phyloP scores from a whole-genome alignment of 495 filamentous ascomycete genomes.

The Hypomontagnella submonticulosa region DNA sequence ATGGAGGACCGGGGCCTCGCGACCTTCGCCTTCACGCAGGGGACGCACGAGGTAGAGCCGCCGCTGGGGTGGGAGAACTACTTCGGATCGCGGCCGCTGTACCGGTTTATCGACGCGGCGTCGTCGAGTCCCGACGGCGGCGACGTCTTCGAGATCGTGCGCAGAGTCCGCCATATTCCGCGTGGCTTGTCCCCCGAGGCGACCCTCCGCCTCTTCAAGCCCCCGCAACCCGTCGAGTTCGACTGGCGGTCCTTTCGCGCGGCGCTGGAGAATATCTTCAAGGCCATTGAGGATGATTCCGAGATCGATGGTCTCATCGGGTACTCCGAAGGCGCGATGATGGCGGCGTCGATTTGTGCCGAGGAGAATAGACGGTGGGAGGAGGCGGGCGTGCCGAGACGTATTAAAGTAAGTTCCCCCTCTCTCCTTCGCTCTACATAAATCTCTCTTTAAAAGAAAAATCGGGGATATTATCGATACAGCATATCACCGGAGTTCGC shows the following conservation, averaged over 20 bases:
- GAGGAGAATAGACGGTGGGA: constrained; percentile 57
- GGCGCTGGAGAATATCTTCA: constrained; percentile 50
- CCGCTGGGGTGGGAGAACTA: constrained; percentile 63
- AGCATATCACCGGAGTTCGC: too few species aligned
- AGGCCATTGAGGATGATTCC: constrained; percentile 51
- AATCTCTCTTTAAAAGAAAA: not conserved
- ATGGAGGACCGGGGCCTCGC: constrained; percentile 55
- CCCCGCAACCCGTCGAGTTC: constrained; percentile 40
- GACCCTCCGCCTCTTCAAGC: constrained; percentile 57
- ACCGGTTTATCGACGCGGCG: constrained; percentile 61
- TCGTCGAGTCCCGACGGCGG: constrained; percentile 31
- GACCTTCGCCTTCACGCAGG: constrained; percentile 61
- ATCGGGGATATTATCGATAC: too few species aligned
- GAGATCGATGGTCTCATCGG: constrained; percentile 62
- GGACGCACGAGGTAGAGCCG: constrained; percentile 55
- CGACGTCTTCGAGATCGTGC: constrained; percentile 59
- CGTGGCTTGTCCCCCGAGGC: constrained; percentile 61
- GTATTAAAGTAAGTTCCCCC: constrained; percentile 55
- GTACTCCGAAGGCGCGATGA: constrained; percentile 65
- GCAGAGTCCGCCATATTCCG: constrained; percentile 62
- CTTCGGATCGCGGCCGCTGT: constrained; percentile 63
- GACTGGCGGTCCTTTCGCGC: constrained; percentile 45
- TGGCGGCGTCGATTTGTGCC: constrained; percentile 61
- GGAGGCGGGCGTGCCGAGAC: constrained; percentile 51
- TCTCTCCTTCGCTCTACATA: not conserved